Conservation (phyloP, 129 eudicot species). For the Artemisia annua region DNA sequence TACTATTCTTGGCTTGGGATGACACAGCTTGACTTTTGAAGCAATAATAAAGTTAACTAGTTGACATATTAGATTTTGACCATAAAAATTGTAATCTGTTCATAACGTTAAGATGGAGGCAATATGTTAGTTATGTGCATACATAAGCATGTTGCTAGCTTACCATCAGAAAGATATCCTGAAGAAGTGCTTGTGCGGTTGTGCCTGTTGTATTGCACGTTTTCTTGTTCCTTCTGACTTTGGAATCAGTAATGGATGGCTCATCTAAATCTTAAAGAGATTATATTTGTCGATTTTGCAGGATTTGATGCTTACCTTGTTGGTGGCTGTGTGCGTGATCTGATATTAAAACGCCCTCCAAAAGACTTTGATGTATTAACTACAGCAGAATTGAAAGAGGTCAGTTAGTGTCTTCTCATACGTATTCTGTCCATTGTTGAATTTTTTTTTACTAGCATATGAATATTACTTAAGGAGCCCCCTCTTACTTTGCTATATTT, state of each 20-base stretch:
- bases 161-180: not conserved
- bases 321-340: constrained; percentile 92
- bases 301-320: constrained; percentile 90
- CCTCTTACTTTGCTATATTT: not conserved
- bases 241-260: not conserved
- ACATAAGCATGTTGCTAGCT: not conserved
- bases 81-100: too few relatives aligned
- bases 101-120: not conserved
- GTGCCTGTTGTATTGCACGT: not conserved
- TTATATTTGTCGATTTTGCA: constrained; percentile 5
- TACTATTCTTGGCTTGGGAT: too few relatives aligned
- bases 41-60: too few relatives aligned
- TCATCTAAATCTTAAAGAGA: constrained; percentile 3
- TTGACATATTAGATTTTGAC: too few relatives aligned
- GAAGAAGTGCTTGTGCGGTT: not conserved
- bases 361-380: constrained; percentile 84
- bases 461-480: not conserved
- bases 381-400: constrained; percentile 80
- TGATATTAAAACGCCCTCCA: constrained; percentile 66
- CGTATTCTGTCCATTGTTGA: constrained; percentile 6
- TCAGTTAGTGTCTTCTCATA: constrained; percentile 32
- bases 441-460: not conserved
- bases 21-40: too few relatives aligned
- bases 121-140: not conserved
- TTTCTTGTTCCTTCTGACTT: not conserved